These are phyloP conservation scores for Rhodosporidiobolus odoratus DNA, from an alignment of 768 basidiomycete species.

Conservation along the genomic window DNA sequence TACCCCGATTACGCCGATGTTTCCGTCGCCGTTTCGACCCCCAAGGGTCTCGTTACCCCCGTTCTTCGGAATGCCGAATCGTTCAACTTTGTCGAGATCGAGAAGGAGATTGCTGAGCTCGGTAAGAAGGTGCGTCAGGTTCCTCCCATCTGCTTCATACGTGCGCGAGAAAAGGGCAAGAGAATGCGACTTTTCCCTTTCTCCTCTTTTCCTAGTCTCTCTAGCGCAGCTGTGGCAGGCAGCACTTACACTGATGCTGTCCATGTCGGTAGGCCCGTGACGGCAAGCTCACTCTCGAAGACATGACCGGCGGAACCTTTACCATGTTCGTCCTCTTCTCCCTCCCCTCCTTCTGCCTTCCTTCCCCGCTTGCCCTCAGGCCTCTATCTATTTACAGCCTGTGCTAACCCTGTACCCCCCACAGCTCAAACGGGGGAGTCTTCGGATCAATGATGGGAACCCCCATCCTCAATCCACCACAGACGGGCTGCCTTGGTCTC, in stretches of 20 bases:
- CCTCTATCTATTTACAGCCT: not conserved
- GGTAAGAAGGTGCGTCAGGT: slow-evolving; percentile 64
- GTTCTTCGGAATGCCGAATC: slow-evolving; percentile 84
- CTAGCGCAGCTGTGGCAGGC: not conserved
- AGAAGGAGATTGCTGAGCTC: slow-evolving; percentile 81
- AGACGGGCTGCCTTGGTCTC: slow-evolving; percentile 93
- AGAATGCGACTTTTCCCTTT: not conserved
- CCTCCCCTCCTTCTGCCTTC: not conserved
- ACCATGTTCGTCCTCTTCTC: slow-evolving; percentile 69
- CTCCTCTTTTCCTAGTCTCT: not conserved
- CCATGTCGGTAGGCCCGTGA: slow-evolving; percentile 60
- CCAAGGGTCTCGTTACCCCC: slow-evolving; percentile 94
- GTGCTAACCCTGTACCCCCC: not conserved
- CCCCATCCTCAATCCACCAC: slow-evolving; percentile 97
- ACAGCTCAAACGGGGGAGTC: slow-evolving; percentile 94
- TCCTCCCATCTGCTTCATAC: no score
- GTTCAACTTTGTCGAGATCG: slow-evolving; percentile 82
- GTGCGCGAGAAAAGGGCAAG: no score
- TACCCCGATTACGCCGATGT: slow-evolving; percentile 89
- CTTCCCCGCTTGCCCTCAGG: not conserved
- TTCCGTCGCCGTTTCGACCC: slow-evolving; percentile 92
- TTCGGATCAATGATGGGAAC: slow-evolving; percentile 96
- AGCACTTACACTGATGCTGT: no score
- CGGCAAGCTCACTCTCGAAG: slow-evolving; percentile 89
- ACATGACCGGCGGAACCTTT: slow-evolving; percentile 98